Percentiles rank a stretch among this genome's conserved stretches.
phyloP scores from a whole-genome alignment of 345 rosid species.

The Boechera retrofracta region DNA sequence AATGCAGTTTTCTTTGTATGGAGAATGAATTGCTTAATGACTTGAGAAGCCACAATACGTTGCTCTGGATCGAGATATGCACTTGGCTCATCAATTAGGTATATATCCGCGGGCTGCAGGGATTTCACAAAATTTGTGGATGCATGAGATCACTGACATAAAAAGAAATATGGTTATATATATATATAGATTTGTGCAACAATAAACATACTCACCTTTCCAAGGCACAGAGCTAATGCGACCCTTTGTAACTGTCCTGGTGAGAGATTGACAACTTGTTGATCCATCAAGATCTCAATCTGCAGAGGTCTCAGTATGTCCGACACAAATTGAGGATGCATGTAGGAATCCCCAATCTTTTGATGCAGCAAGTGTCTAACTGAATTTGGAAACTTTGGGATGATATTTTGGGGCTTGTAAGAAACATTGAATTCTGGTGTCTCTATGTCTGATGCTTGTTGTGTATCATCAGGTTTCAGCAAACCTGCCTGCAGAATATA shows the following conservation, averaged over 20 bases:
- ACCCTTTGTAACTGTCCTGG: conserved; percentile 99
- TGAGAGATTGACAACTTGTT: conserved; percentile 90
- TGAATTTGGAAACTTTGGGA: conserved; percentile 75
- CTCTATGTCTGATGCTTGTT: conserved; percentile 54
- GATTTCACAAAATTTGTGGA: too few relatives aligned
- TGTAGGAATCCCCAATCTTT: conserved; percentile 89
- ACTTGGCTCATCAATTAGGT: conserved; percentile 97
- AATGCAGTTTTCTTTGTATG: conserved; percentile 99
- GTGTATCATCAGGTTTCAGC: conserved; percentile 74
- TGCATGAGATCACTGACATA: conserved; percentile 32
- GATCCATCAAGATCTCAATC: conserved; percentile 96
- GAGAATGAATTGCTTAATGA: conserved; percentile 94
- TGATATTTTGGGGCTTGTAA: conserved; percentile 97
- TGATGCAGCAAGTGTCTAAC: conserved; percentile 88
- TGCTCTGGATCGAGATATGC: conserved; percentile 71
- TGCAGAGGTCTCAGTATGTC: conserved; percentile 99
- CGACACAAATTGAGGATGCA: conserved; percentile 93
- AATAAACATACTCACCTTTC: conserved; percentile 62
- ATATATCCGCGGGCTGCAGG: conserved; percentile 93
- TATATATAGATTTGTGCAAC: not conserved
- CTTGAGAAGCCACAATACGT: conserved; percentile 77
- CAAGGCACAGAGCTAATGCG: conserved; percentile 92
- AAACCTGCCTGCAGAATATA: conserved; percentile 75
- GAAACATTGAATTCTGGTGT: conserved; percentile 95
- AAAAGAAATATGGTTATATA: not conserved